Percentiles rank a stretch among this genome's conserved stretches.
Evolutionary conservation across 2,329 filamentous ascomycete genomes (phyloP).

Genomic region (Magnaporthales sp.): DNA sequence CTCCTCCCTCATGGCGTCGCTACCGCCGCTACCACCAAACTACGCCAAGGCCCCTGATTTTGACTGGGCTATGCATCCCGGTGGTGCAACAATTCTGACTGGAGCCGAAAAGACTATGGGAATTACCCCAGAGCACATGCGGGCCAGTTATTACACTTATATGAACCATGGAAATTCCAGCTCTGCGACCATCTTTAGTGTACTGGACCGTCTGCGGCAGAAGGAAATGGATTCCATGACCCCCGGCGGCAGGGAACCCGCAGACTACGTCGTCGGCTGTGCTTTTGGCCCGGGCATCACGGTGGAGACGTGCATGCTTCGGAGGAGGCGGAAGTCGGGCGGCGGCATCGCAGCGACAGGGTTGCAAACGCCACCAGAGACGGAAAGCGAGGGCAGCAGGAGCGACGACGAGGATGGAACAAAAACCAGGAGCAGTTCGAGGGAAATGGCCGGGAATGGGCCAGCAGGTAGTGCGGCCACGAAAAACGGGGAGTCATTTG

Average conservation of each 20-base stretch:
- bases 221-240: slow-evolving; percentile 52
- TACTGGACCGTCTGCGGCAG: slow-evolving; percentile 50
- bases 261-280: slow-evolving; percentile 56
- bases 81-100: slow-evolving; percentile 56
- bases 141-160: slow-evolving; percentile 62
- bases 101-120: slow-evolving; percentile 51
- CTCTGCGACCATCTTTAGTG: slow-evolving; percentile 60
- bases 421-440: neutral
- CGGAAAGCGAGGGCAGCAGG: slow-evolving; percentile 38
- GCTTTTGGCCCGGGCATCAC: slow-evolving; percentile 63
- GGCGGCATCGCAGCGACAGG: slow-evolving; percentile 18
- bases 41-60: slow-evolving; percentile 46
- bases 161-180: slow-evolving; percentile 61
- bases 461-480: neutral
- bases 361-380: slow-evolving; percentile 44
- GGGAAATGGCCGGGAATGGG: neutral
- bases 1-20: slow-evolving; percentile 39
- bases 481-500: neutral
- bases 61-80: slow-evolving; percentile 68
- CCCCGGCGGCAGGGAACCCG: slow-evolving; percentile 33
- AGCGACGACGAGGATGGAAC: slow-evolving; percentile 27
- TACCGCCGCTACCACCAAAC: slow-evolving; percentile 29
- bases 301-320: slow-evolving; percentile 61
- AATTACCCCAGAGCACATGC: slow-evolving; percentile 54
- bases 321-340: slow-evolving; percentile 29